Base-by-base conservation (phyloP, 2,329 filamentous ascomycete genomes). In the Penicillium sp. region DNA sequence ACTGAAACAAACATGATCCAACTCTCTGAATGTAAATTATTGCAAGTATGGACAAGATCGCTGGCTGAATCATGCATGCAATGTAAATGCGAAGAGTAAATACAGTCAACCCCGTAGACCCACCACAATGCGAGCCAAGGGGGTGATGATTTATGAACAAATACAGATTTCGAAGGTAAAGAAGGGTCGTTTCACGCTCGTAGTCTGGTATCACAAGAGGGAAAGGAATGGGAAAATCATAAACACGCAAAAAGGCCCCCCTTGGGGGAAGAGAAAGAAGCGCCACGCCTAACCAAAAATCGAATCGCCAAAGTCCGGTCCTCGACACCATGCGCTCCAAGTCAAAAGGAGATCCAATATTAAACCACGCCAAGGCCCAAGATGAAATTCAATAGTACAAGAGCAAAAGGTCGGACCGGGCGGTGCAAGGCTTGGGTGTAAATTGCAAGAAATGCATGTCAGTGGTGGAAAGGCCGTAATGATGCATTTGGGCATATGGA, bases 151-250 rank as follows among this genome's bases (percentile, higher is more conserved):
- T 50, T 49, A 47, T 55, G 43, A 49, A 52, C 46, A 58, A 55
- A 54, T 57, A 57, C 51, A 59, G 48, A 48, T 47, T 50, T 40
- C 58, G 51, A 52, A 51, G 42, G 36, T 48, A 53, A 39, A 49
- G 45, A 43, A 36, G 39, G 56, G 36, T 49, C 47, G 37, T 50
- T 45, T 30, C 43, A 36, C 50, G 56, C 54, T 59, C 54, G 43
- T 58, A 55, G 52, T 49, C 52, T 59, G 57, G 55, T 59, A 59
- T 60, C 56, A 53, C 48, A 45, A 30, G 48, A 45, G 37, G 37
- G 18, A 22, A 37, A 36, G 32, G 37, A 39, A 23, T 32, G 32
- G 37, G 30, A 40, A 25, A 39, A 39, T 38, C 18, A 36, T 36
- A 40, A 33, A 35, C 41, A 35, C 16, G 32, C 16, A 37, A n/a